phyloP scores from a whole-genome alignment of 345 rosid species.

The Odontarrhena argentea region DNA sequence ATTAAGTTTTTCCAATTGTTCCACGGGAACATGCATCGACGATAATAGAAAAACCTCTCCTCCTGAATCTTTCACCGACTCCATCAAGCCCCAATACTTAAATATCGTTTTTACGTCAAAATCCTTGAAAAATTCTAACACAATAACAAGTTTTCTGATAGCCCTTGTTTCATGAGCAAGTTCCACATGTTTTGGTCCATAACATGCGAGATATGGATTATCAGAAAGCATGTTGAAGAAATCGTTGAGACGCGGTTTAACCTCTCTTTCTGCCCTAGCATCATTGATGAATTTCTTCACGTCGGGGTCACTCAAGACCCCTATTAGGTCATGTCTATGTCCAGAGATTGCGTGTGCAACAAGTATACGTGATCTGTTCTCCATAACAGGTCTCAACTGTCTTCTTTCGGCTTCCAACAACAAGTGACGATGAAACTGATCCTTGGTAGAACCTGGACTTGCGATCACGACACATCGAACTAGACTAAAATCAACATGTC shows the following conservation, averaged over 20 bases:
- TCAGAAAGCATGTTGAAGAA: conserved; percentile 89
- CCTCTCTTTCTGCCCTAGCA: conserved; percentile 96
- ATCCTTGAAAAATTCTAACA: conserved; percentile 51
- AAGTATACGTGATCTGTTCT: conserved; percentile 79
- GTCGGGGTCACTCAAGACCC: conserved; percentile 82
- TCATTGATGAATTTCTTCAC: conserved; percentile 91
- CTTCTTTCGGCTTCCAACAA: conserved; percentile 93
- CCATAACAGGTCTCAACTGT: conserved; percentile 79
- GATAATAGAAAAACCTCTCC: conserved; percentile 82
- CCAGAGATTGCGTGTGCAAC: conserved; percentile 92
- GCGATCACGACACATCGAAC: conserved; percentile 95
- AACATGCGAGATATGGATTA: conserved; percentile 82
- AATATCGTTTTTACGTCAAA: conserved; percentile 62
- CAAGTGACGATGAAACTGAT: conserved; percentile 88
- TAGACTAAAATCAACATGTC: conserved; percentile 80
- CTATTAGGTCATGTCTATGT: conserved; percentile 87
- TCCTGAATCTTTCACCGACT: conserved; percentile 74
- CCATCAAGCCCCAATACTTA: conserved; percentile 69
- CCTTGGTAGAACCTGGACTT: conserved; percentile 98
- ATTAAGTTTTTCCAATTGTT: conserved; percentile 77
- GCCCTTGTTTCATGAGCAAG: conserved; percentile 96
- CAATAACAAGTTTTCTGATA: conserved; percentile 82
- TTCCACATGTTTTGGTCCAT: conserved; percentile 98
- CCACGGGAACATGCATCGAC: conserved; percentile 91
- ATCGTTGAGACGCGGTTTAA: conserved; percentile 69